phyloP scores from a whole-genome alignment of 2,329 filamentous ascomycete genomes.

The Elsinoe arachidis region DNA sequence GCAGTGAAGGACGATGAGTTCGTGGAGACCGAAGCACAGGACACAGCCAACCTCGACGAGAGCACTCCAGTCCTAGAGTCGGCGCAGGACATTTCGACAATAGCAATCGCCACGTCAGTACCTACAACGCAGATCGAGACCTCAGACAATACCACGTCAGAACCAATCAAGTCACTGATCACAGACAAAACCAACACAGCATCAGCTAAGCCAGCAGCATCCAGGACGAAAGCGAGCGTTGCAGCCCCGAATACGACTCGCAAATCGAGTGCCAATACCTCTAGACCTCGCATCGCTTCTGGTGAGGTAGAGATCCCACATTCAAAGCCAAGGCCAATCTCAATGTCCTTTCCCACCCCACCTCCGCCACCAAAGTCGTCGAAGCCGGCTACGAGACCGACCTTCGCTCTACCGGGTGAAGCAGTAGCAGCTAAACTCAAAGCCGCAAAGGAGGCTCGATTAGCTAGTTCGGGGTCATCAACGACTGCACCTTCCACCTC shows the following conservation, averaged over 20 bases:
- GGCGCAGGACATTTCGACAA: too few species aligned
- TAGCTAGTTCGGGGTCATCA: slow-evolving; percentile 31
- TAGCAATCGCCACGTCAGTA: background rate
- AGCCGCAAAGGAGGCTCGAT: slow-evolving; percentile 41
- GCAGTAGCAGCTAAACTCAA: slow-evolving; percentile 46
- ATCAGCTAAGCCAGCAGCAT: slow-evolving; percentile 22
- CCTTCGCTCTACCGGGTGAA: slow-evolving; percentile 46
- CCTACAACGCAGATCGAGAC: background rate
- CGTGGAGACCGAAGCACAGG: slow-evolving; percentile 20
- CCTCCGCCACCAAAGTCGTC: slow-evolving; percentile 41
- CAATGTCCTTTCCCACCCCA: slow-evolving; percentile 39
- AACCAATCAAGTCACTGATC: background rate
- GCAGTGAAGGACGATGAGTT: too few species aligned
- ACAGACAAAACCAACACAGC: slow-evolving; percentile 4
- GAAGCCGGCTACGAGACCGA: slow-evolving; percentile 42
- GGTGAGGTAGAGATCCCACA: slow-evolving; percentile 25
- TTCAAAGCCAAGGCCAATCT: slow-evolving; percentile 40
- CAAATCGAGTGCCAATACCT: background rate
- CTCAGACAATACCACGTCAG: background rate
- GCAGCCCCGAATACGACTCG: background rate
- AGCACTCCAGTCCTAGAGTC: too few species aligned
- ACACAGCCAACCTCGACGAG: background rate
- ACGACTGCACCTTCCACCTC: background rate
- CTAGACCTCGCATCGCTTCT: slow-evolving; percentile 15
- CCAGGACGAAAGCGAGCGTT: background rate